Evolutionary conservation across 192 early-diverging fungal genomes (phyloP).

Genomic region (Umbelopsis sp.): DNA sequence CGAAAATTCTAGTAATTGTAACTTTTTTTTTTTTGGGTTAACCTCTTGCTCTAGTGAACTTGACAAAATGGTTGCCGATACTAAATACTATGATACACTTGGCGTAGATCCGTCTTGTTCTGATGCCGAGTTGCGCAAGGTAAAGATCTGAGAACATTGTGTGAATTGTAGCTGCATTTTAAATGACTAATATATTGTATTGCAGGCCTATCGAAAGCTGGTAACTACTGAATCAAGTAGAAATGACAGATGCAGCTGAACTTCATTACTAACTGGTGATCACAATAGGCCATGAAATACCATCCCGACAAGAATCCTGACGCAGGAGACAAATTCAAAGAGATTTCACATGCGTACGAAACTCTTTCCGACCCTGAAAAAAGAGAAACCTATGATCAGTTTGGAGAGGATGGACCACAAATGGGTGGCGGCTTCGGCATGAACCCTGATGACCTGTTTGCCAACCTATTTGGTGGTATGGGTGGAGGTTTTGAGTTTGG

Average conservation of each 20-base stretch:
- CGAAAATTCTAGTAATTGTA: not conserved
- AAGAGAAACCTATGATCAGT: conserved; percentile 87
- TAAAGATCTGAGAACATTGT: conserved; percentile 12
- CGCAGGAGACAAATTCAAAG: conserved; percentile 72
- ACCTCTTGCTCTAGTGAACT: not conserved
- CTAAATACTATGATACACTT: conserved; percentile 42
- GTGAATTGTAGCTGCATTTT: not conserved
- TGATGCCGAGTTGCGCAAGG: conserved; percentile 54
- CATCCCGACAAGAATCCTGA: conserved; percentile 87
- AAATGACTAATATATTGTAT: not conserved
- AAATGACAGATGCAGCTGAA: not conserved
- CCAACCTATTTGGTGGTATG: conserved; percentile 79
- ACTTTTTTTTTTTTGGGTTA: not conserved
- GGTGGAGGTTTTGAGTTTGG: conserved; percentile 48
- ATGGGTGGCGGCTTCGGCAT: conserved; percentile 67
- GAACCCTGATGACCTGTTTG: conserved; percentile 85
- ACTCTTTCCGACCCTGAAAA: conserved; percentile 79
- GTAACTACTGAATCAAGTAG: conserved; percentile 27
- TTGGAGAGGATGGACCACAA: conserved; percentile 86
- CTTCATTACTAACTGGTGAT: not conserved
- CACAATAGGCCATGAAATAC: conserved; percentile 60
- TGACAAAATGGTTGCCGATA: conserved; percentile 33
- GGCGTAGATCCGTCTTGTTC: conserved; percentile 48
- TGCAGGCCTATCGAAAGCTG: conserved; percentile 59
- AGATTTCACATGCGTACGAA: conserved; percentile 91